phyloP scores from a whole-genome alignment of 768 basidiomycete genomes.

The Boletus subparvulus region DNA sequence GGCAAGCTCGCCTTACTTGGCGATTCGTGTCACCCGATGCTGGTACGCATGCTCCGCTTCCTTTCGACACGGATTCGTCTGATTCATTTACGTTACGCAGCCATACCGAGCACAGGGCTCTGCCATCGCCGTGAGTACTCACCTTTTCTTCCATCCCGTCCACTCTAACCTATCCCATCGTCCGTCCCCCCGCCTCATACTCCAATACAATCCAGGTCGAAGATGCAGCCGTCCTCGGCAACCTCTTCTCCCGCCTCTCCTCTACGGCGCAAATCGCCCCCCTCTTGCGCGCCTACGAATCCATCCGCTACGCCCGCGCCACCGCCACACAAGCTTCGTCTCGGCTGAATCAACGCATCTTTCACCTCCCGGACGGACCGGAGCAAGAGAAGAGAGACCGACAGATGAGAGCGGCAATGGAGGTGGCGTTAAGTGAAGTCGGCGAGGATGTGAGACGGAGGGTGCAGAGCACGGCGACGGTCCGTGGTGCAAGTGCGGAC shows the following conservation, averaged over 20 bases:
- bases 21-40: constrained; percentile 59
- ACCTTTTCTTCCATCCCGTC: not conserved
- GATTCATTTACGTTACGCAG: constrained; percentile 12
- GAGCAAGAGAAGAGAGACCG: constrained; percentile 51
- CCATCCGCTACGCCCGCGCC: constrained; percentile 50
- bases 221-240: constrained; percentile 43
- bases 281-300: constrained; percentile 52
- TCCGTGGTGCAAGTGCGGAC: not conserved
- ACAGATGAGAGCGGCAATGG: constrained; percentile 51
- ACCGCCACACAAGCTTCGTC: constrained; percentile 49
- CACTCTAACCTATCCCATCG: not conserved
- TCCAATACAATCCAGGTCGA: constrained; percentile 25
- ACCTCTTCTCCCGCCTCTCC: constrained; percentile 49
- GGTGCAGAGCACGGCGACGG: constrained; percentile 14
- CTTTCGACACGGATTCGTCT: not conserved
- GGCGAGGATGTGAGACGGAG: constrained; percentile 6
- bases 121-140: constrained; percentile 47
- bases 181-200: not conserved
- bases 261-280: constrained; percentile 41
- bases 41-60: constrained; percentile 25
- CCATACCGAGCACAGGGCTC: constrained; percentile 57
- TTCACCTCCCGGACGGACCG: constrained; percentile 56
- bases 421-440: constrained; percentile 32
- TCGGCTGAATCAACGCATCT: constrained; percentile 50
- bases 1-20: constrained; percentile 48